Evolutionary conservation across 768 basidiomycete species (phyloP), one percentile per base, ranked within the genome.

Genomic region (Naematelia encephala): DNA sequence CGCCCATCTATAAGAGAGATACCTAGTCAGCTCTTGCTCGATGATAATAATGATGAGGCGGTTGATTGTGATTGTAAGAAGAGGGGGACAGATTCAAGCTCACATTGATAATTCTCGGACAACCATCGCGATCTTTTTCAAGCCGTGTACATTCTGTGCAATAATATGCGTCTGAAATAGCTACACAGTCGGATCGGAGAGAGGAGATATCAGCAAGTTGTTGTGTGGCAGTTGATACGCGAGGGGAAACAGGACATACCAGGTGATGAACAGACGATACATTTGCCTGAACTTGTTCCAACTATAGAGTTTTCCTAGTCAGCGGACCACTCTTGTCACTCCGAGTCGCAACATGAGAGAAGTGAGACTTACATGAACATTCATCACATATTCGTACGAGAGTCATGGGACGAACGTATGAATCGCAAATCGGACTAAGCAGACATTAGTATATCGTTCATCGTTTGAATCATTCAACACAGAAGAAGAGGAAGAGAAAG

Each of bases 151-250:
- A 97, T 79, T 94, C 92, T 1, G 94, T 93, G 64, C 96, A 99
- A 72, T 99, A 99, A 78, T 98, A 98, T 2, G 96, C 96, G 75
- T 99, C 96, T 23, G 93, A 97, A 51, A 99, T 96, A 72, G 94
- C 94, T 94, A 55, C 22, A 25, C 48, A 25, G 48, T 14, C 25
- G 25, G 50, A 39, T 8, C 8, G 26, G 10, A 51, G 50, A 51
- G 25, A 51, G 26, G 13, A 46, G 44, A n/a, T 8, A 22, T 39
- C n/a, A 42, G 44, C 11, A 44, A 21, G 46, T 19, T 21, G 54
- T 11, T 1, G 34, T 14, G 2, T 1, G 11, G 25, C 12, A 29
- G 16, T 11, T 8, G 39, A 19, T n/a, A 34, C 1, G 34, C 23
- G 34, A 10, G 29, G 2, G 46, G 46, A 29, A 25, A 19, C 1